Conservation (phyloP, 352 stramenopile species). For the Peronospora farinosa region DNA sequence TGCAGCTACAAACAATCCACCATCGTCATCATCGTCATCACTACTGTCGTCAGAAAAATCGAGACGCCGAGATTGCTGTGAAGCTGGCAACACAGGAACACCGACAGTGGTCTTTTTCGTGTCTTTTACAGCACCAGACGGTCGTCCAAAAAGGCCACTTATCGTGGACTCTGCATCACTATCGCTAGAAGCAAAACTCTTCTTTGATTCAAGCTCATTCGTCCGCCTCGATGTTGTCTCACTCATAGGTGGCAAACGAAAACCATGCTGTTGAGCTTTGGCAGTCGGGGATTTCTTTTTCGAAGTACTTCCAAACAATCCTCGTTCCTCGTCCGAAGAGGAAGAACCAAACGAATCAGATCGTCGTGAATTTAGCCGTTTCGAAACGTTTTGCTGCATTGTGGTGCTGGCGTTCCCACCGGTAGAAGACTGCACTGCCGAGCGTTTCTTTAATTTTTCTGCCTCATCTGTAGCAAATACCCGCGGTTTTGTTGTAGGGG, state of each 20-base stretch:
- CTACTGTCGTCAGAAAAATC: constrained; percentile 52
- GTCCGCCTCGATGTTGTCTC: constrained; percentile 16
- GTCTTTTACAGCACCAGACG: constrained; percentile 18
- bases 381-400: constrained; percentile 23
- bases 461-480: constrained; percentile 26
- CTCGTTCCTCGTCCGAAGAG: constrained; percentile 36
- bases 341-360: constrained; percentile 43
- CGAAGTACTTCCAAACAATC: constrained; percentile 41
- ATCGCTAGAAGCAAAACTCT: constrained; percentile 35
- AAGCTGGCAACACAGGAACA: constrained; percentile 17
- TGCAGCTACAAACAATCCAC: constrained; percentile 42
- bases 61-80: constrained; percentile 20
- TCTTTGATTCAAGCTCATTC: constrained; percentile 16
- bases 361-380: constrained; percentile 22
- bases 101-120: constrained; percentile 14
- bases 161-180: constrained; percentile 32
- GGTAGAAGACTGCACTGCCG: constrained; percentile 11
- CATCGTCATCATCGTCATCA: constrained; percentile 47
- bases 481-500: constrained; percentile 16
- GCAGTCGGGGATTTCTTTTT: constrained; percentile 10
- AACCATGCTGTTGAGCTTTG: constrained; percentile 17
- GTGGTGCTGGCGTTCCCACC: constrained; percentile 7
- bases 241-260: constrained; percentile 24
- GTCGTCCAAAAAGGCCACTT: constrained; percentile 34
- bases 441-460: constrained; percentile 14